phyloP scores from a whole-genome alignment of 805 yeast species.

The Zygosaccharomyces bisporus region DNA sequence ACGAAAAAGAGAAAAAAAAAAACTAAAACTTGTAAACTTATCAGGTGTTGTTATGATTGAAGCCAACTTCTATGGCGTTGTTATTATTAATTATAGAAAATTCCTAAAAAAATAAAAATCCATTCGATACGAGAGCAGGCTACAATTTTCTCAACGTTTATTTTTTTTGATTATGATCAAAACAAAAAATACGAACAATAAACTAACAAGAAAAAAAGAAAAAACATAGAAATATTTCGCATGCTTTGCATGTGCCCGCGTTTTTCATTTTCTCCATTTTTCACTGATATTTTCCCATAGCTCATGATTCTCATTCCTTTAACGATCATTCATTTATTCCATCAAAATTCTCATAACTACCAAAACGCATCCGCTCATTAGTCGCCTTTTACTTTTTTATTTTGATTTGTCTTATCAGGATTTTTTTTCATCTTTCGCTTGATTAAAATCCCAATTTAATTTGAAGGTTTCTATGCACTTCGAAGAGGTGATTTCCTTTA shows the following conservation, averaged over 20 bases:
- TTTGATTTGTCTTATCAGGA: constrained; percentile 2
- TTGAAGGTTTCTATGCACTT: constrained; percentile 1
- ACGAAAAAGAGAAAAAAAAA: constrained; percentile 7
- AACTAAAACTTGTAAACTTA: background rate
- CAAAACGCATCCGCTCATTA: constrained; percentile 2
- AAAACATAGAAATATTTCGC: background rate
- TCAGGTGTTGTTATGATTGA: constrained; percentile 4
- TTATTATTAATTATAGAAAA: constrained; percentile 10
- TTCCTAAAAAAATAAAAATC: background rate
- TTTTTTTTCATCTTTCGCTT: constrained; percentile 4
- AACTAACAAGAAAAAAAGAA: background rate
- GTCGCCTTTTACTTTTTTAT: background rate
- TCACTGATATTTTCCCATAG: background rate
- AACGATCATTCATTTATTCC: constrained; percentile 4
- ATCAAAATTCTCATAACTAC: background rate
- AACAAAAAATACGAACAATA: background rate
- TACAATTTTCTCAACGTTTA: background rate
- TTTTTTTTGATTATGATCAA: constrained; percentile 1
- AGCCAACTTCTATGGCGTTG: constrained; percentile 10
- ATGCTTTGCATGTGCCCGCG: no score
- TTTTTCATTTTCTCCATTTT: background rate
- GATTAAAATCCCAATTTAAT: constrained; percentile 1
- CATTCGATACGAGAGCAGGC: background rate
- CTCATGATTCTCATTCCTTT: constrained; percentile 2
- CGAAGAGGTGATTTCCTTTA: background rate